These are phyloP conservation scores for Arxiozyma slooffiae DNA, from an alignment of 1,139 yeast genomes.

Conservation along the genomic window DNA sequence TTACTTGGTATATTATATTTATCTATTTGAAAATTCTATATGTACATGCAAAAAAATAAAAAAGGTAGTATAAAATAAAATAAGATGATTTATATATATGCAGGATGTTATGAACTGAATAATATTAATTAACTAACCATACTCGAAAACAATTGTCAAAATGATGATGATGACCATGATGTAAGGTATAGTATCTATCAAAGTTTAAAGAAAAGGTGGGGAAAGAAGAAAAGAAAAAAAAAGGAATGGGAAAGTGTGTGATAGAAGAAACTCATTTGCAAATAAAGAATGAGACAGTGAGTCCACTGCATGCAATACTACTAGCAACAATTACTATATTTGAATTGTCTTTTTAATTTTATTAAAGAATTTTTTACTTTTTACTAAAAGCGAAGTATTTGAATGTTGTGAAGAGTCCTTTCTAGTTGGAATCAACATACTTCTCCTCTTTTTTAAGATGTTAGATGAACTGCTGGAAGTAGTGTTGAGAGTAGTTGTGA, in stretches of 20 bases:
- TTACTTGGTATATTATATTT: no score
- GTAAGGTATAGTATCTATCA: neutral
- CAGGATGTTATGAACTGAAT: neutral
- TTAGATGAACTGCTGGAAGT: neutral
- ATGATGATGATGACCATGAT: neutral
- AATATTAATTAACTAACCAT: neutral
- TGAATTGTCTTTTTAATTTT: neutral
- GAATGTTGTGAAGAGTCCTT: neutral
- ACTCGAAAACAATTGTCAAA: neutral
- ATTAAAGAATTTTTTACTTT: slow-evolving; percentile 1
- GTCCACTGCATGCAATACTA: neutral
- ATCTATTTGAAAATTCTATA: no score
- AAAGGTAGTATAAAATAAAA: no score
- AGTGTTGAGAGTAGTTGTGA: neutral
- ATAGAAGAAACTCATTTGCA: no score
- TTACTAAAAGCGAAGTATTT: neutral
- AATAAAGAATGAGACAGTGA: neutral
- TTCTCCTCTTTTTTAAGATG: no score
- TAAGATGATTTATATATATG: neutral
- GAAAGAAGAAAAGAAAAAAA: no score
- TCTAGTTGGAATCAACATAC: neutral
- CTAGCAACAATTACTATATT: no score
- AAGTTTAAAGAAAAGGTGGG: neutral
- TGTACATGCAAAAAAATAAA: neutral
- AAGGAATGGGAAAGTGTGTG: neutral